These are phyloP conservation scores for Pythium dissimile DNA, from an alignment of 352 stramenopile species.

Conservation along the genomic window DNA sequence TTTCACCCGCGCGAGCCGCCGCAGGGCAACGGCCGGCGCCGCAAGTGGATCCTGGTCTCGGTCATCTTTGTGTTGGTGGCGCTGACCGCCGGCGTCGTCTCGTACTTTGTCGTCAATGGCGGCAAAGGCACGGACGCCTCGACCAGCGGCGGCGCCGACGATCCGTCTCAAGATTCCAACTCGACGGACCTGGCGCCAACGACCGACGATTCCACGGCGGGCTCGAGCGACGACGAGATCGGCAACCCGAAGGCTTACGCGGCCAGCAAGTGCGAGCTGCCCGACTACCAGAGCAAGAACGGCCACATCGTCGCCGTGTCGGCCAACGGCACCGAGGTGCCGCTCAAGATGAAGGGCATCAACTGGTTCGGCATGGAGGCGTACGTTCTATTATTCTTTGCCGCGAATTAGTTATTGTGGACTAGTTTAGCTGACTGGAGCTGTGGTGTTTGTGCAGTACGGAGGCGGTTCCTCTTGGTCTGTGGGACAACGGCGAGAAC, in stretches of 20 bases:
- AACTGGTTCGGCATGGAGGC: conserved; percentile 86
- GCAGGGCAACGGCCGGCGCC: background rate
- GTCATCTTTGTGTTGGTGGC: conserved; percentile 9
- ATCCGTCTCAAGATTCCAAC: background rate
- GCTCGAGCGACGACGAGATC: background rate
- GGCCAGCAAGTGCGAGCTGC: conserved; percentile 39
- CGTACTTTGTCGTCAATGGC: conserved; percentile 17
- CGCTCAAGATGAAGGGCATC: conserved; percentile 67
- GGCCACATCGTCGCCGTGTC: conserved; percentile 53
- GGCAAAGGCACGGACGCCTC: background rate
- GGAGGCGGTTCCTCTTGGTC: background rate
- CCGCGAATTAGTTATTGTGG: background rate
- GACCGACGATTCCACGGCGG: background rate
- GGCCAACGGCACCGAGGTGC: conserved; percentile 57
- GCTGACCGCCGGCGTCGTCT: background rate
- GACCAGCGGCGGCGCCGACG: background rate
- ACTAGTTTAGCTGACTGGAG: background rate
- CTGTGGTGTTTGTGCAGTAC: background rate
- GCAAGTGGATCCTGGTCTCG: conserved; percentile 1
- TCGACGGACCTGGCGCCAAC: background rate
- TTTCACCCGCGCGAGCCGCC: conserved; percentile 1
- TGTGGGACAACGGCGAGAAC: background rate
- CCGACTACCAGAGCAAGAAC: conserved; percentile 77
- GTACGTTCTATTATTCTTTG: conserved; percentile 22
- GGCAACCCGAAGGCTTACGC: conserved; percentile 20